These are phyloP conservation scores for Apophysomyces ossiformis DNA, from an alignment of 371 early-diverging fungal species.

Conservation along the genomic window DNA sequence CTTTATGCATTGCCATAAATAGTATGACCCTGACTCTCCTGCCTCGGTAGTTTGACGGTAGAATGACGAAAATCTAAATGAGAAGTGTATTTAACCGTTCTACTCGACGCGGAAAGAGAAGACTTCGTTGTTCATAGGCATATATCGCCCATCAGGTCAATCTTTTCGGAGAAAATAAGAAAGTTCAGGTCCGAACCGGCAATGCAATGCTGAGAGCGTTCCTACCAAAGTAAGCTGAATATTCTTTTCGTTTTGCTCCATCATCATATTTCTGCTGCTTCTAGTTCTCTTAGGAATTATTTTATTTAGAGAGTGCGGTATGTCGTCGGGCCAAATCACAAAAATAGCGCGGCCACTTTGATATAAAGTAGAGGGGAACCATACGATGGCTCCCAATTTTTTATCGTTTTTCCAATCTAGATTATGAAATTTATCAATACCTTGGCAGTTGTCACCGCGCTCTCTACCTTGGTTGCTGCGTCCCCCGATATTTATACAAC, in stretches of 20 bases:
- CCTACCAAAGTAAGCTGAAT: background rate
- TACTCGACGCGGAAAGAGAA: background rate
- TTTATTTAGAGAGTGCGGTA: background rate
- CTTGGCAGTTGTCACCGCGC: background rate
- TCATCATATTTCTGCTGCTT: conserved; percentile 2
- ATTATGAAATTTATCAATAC: background rate
- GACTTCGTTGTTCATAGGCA: background rate
- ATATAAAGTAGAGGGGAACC: background rate
- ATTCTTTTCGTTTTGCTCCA: conserved; percentile 1
- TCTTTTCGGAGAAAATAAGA: background rate
- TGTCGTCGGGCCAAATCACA: background rate
- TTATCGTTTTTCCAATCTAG: background rate
- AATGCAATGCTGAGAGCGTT: conserved; percentile 1
- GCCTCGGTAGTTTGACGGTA: too few species aligned
- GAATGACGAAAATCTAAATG: too few species aligned
- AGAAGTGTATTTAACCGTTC: background rate
- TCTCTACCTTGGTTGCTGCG: background rate
- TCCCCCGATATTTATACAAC: background rate
- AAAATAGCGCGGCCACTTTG: background rate
- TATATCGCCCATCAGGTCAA: background rate
- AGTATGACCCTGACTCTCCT: too few species aligned
- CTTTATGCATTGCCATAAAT: too few species aligned
- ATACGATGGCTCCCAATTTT: background rate
- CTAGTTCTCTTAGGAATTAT: conserved; percentile 5
- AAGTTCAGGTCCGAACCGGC: conserved; percentile 4